Evolutionary conservation across 2,329 filamentous ascomycete species (phyloP).

Genomic region (Pseudogymnoascus sp.): DNA sequence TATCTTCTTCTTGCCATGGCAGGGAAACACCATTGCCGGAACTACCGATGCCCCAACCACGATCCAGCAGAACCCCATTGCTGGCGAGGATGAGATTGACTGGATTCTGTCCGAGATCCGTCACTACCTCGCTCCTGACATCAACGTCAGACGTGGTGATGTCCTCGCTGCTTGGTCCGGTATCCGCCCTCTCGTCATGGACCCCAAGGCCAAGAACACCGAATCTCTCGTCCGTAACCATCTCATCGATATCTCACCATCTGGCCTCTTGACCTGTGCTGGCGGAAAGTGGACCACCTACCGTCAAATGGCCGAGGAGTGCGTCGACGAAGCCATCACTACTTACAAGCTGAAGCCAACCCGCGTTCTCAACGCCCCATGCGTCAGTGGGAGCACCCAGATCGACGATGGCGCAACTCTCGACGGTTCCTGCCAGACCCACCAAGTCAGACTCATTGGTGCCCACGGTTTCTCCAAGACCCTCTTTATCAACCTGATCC

Average conservation of each 20-base stretch:
- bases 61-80: constrained; percentile 62
- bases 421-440: constrained; percentile 69
- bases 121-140: constrained; percentile 70
- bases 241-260: constrained; percentile 63
- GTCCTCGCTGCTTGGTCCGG: constrained; percentile 79
- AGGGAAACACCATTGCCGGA: constrained; percentile 79
- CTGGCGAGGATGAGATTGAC: constrained; percentile 71
- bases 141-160: constrained; percentile 70
- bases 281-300: constrained; percentile 88
- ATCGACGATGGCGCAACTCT: constrained; percentile 61
- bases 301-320: constrained; percentile 81
- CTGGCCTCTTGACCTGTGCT: constrained; percentile 70
- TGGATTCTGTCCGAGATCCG: constrained; percentile 77
- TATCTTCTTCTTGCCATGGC: constrained; percentile 85
- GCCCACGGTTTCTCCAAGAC: constrained; percentile 80
- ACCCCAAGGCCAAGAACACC: constrained; percentile 73
- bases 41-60: constrained; percentile 69
- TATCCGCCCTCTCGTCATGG: constrained; percentile 72
- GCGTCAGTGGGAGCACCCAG: constrained; percentile 58
- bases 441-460: constrained; percentile 67
- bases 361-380: constrained; percentile 47
- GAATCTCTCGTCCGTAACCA: constrained; percentile 79
- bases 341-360: constrained; percentile 53
- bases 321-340: constrained; percentile 66
- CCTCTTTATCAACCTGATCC: constrained; percentile 85